phyloP scores from a whole-genome alignment of 768 basidiomycete species.

The Xerocomellus amylosporus region DNA sequence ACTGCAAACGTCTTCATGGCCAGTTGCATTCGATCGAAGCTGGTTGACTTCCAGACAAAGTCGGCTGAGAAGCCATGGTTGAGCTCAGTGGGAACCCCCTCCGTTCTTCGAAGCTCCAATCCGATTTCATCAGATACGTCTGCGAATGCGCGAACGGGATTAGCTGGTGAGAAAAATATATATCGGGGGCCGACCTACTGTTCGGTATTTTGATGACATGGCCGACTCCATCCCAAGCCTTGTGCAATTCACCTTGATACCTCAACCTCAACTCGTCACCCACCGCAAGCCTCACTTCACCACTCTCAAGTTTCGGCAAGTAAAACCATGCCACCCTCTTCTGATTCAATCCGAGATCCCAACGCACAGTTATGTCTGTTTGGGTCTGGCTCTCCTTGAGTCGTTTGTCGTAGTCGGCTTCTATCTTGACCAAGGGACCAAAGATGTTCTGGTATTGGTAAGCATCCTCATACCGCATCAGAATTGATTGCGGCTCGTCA shows the following conservation, averaged over 20 bases:
- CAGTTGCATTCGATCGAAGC: slow-evolving; percentile 98
- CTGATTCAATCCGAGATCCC: slow-evolving; percentile 98
- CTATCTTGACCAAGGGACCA: slow-evolving; percentile 98
- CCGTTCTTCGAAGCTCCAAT: slow-evolving; percentile 83
- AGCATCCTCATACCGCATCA: slow-evolving; percentile 93
- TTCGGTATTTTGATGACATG: slow-evolving; percentile 99
- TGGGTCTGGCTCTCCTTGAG: slow-evolving; percentile 99
- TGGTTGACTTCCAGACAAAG: slow-evolving; percentile 99
- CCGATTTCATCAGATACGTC: slow-evolving; percentile 99
- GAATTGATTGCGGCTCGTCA: slow-evolving; percentile 92
- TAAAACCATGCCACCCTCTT: slow-evolving; percentile 99
- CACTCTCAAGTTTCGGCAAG: slow-evolving; percentile 95
- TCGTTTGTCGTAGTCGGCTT: slow-evolving; percentile 97
- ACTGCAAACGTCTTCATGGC: slow-evolving; percentile 99
- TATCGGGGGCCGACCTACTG: slow-evolving; percentile 53
- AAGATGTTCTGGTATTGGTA: slow-evolving; percentile 99
- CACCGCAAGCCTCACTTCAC: slow-evolving; percentile 94
- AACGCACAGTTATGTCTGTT: slow-evolving; percentile 91
- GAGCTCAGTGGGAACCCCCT: slow-evolving; percentile 91
- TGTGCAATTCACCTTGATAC: slow-evolving; percentile 86
- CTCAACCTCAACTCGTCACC: slow-evolving; percentile 92
- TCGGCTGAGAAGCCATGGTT: slow-evolving; percentile 97
- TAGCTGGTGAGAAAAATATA: neutral
- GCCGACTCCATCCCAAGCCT: slow-evolving; percentile 95
- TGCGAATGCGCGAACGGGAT: slow-evolving; percentile 41